Conservation (phyloP, 768 basidiomycete species). For the Boletus barrowsii region DNA sequence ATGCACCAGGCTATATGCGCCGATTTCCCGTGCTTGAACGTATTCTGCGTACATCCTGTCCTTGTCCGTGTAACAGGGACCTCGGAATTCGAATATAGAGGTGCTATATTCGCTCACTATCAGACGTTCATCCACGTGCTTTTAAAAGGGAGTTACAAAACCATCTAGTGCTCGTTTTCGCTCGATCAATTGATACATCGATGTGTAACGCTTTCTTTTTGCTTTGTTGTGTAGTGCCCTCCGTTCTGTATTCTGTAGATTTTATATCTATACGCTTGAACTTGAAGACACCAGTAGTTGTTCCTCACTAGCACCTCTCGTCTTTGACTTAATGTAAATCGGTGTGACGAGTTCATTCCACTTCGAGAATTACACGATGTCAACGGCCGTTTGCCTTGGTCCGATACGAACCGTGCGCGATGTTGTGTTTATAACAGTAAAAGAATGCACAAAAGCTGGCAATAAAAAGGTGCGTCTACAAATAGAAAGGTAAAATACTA, state of each 20-base stretch:
- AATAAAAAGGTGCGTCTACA: no score
- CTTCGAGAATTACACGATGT: no score
- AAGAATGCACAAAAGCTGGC: no score
- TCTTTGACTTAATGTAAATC: neutral
- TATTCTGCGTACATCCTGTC: no score
- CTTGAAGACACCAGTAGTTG: neutral
- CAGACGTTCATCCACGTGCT: conserved; percentile 4
- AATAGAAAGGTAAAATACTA: no score
- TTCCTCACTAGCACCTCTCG: conserved; percentile 2
- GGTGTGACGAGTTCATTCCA: no score
- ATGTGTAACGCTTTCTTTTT: conserved; percentile 27
- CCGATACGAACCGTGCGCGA: conserved; percentile 60
- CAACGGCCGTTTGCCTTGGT: neutral
- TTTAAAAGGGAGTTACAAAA: conserved; percentile 29
- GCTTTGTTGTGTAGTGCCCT: conserved; percentile 22
- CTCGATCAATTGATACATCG: conserved; percentile 14
- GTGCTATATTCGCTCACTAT: no score
- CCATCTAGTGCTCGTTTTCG: conserved; percentile 17
- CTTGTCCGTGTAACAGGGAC: no score
- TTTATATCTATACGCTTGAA: conserved; percentile 24
- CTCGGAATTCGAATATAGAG: no score
- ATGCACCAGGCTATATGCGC: no score
- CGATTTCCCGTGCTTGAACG: no score
- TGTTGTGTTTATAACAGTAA: conserved; percentile 48
- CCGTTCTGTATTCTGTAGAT: conserved; percentile 6